Percentiles rank a stretch among this genome's conserved stretches.
Evolutionary conservation across 1,284 basidiomycete genomes (phyloP).

Genomic region (Fistulinella staudtii): DNA sequence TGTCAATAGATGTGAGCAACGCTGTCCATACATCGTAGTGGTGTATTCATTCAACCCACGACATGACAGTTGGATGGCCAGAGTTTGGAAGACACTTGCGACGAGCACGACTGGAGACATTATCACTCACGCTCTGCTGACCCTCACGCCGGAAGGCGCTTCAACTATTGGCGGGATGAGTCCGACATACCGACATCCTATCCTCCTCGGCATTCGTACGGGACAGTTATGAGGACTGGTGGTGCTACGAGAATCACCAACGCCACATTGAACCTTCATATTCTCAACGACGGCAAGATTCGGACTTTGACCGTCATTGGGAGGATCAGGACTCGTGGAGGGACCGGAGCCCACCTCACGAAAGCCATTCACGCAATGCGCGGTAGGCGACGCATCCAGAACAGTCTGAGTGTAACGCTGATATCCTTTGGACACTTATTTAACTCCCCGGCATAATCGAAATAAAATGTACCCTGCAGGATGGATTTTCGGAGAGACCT

Average conservation of each 20-base stretch:
- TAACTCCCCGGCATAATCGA: too few species aligned
- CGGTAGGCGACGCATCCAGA: too few species aligned
- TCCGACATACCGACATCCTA: neutral
- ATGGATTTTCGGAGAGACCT: too few species aligned
- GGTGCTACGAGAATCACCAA: slow-evolving; percentile 9
- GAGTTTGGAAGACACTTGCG: too few species aligned
- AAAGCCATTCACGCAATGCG: slow-evolving; percentile 3
- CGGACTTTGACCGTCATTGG: slow-evolving; percentile 4
- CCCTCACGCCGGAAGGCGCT: slow-evolving; percentile 2
- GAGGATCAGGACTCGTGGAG: slow-evolving; percentile 7
- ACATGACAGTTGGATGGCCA: too few species aligned
- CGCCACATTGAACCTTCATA: slow-evolving; percentile 9
- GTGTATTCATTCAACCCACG: too few species aligned
- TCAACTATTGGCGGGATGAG: slow-evolving; percentile 27
- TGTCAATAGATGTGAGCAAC: too few species aligned
- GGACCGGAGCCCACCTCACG: slow-evolving; percentile 3
- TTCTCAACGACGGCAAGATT: slow-evolving; percentile 8
- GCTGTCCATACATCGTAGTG: too few species aligned
- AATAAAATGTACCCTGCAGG: too few species aligned
- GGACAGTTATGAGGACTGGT: slow-evolving; percentile 6
- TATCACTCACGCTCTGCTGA: slow-evolving; percentile 7
- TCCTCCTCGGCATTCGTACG: slow-evolving; percentile 8
- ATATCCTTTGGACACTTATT: too few species aligned
- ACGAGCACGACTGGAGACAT: slow-evolving; percentile 9
- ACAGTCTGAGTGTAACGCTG: too few species aligned